These are phyloP conservation scores for Larix kaempferi DNA, from an alignment of 75 land plant species.

Conservation along the genomic window DNA sequence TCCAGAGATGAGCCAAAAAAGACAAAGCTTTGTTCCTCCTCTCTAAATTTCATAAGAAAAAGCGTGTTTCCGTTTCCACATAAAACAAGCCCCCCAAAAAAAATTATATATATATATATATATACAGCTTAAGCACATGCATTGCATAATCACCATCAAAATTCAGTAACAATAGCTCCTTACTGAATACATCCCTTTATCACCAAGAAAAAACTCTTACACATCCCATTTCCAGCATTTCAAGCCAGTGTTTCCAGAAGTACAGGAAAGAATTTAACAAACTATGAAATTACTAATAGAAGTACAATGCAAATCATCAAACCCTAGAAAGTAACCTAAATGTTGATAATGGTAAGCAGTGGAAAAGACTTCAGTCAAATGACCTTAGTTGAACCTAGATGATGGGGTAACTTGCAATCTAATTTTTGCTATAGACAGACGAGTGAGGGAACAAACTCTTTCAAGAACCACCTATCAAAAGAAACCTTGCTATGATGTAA, in stretches of 20 bases:
- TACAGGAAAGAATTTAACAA: neutral
- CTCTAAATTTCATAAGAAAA: neutral
- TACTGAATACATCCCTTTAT: neutral
- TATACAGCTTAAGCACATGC: neutral
- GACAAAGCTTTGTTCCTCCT: neutral
- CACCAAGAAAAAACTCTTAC: neutral
- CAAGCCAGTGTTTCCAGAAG: neutral
- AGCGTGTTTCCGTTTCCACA: neutral
- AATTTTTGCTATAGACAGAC: no score
- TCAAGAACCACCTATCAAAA: no score
- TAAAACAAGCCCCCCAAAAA: neutral
- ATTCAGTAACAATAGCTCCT: neutral
- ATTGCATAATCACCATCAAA: neutral
- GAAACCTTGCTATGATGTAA: no score
- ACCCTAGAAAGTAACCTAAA: neutral
- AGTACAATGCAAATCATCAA: neutral
- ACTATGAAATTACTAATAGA: neutral
- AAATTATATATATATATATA: no score
- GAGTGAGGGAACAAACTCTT: no score
- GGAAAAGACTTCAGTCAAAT: no score
- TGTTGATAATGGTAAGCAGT: neutral
- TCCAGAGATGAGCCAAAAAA: neutral
- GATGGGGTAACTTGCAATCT: no score
- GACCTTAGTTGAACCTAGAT: no score
- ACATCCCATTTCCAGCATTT: neutral